These are phyloP conservation scores for Cystoderma amianthinum DNA, from an alignment of 768 basidiomycete species.

Conservation along the genomic window DNA sequence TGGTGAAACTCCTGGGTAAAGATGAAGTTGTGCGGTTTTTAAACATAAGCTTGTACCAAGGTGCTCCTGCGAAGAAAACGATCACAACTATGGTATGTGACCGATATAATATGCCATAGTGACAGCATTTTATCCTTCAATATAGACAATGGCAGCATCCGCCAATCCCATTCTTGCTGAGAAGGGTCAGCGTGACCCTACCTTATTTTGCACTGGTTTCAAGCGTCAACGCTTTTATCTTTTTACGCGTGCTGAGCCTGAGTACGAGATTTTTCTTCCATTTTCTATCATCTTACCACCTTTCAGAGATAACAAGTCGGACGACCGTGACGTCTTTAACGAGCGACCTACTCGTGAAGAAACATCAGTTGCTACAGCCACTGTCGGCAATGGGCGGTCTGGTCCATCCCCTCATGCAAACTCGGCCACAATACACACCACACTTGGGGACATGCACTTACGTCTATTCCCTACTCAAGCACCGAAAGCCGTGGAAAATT, in stretches of 20 bases:
- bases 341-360: conserved; percentile 96
- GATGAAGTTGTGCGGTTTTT: conserved; percentile 91
- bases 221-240: conserved; percentile 92
- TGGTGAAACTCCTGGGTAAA: conserved; percentile 82
- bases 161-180: conserved; percentile 91
- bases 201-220: conserved; percentile 87
- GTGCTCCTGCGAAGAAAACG: conserved; percentile 80
- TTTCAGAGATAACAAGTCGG: conserved; percentile 72
- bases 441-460: conserved; percentile 87
- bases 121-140: not conserved
- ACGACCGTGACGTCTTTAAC: conserved; percentile 96
- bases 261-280: conserved; percentile 45
- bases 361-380: conserved; percentile 73
- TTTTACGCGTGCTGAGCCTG: conserved; percentile 87
- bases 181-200: conserved; percentile 81
- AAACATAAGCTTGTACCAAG: conserved; percentile 88
- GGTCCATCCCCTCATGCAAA: conserved; percentile 71
- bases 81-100: conserved; percentile 71
- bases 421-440: conserved; percentile 89
- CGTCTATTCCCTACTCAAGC: conserved; percentile 86
- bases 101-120: too few relatives aligned
- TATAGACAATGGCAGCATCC: conserved; percentile 89
- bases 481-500: conserved; percentile 97
- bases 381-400: conserved; percentile 34
- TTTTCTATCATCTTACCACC: not conserved